Evolutionary conservation across 495 filamentous ascomycete species (phyloP), one percentile per base, ranked within the genome.

Genomic region (Trichoderma gamsii): DNA sequence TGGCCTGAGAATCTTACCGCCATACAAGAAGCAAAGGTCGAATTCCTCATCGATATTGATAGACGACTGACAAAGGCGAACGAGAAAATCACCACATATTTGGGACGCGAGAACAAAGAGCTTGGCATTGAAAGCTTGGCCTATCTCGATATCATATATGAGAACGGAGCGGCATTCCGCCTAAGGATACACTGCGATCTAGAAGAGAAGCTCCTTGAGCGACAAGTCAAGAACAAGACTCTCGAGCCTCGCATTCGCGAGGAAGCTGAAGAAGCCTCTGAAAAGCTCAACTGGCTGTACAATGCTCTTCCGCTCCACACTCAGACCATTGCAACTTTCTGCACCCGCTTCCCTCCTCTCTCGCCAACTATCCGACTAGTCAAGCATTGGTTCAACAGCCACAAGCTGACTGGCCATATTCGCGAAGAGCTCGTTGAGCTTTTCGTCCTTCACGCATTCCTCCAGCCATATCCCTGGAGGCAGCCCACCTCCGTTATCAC

Each of bases 1-100:
- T 99, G 95, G 95, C 96, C 95, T 0, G 93, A 98, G 71, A 90
- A 94, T 72, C 79, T 98, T 9, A 82, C 82, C 12, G 93, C 95
- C 4, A 94, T 99, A 59, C 95, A 98, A 75, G 86, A 91, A 75
- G 94, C 93, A 13, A 99, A 99, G 77, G 83, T 94, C 27, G 96
- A 94, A 0, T 96, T 99, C 73, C 83, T 98, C 2, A 74, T 96
- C 8, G 93, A 90, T 75, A 88, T 98, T 64, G 88, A 86, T 32
- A 87, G 87, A 64, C 83, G 90, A 0, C 77, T 99, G 11, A 81
- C 88, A 69, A 77, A 78, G 35, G 70, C 73, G 61, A 80, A 85
- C 52, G 77, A 79, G 9, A 82, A 83, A 23, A 74, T 89, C 63
- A 82, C 76, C 21, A 86, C 87, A 41, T 85, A 86, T 56, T 74